phyloP scores from a whole-genome alignment of 352 stramenopile genomes.

The Globisporangium radiosum region DNA sequence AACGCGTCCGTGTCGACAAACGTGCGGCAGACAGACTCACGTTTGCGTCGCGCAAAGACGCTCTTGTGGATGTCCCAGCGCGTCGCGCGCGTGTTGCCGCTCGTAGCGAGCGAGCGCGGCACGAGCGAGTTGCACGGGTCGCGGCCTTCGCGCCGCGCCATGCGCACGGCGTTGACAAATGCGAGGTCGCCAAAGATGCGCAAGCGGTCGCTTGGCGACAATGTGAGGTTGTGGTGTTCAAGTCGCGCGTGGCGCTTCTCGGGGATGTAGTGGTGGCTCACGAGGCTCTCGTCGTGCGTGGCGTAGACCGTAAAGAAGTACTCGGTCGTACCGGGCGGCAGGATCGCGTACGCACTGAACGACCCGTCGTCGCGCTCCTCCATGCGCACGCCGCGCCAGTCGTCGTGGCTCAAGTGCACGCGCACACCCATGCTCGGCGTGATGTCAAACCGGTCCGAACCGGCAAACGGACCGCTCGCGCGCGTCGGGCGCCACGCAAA shows the following conservation, averaged over 20 bases:
- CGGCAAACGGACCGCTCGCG: slow-evolving; percentile 30
- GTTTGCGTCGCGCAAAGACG: slow-evolving; percentile 54
- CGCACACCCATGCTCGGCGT: slow-evolving; percentile 32
- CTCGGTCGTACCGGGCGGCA: slow-evolving; percentile 63
- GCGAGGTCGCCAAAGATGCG: slow-evolving; percentile 26
- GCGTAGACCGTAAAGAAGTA: slow-evolving; percentile 67
- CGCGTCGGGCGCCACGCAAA: slow-evolving; percentile 55
- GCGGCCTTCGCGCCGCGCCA: slow-evolving; percentile 38
- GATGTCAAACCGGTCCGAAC: slow-evolving; percentile 26
- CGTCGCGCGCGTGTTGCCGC: slow-evolving; percentile 24
- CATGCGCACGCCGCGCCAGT: slow-evolving; percentile 66
- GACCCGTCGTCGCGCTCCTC: slow-evolving; percentile 47
- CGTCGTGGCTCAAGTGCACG: slow-evolving; percentile 62
- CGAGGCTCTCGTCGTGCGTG: slow-evolving; percentile 12
- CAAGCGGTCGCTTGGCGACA: neutral
- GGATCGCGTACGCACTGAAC: slow-evolving; percentile 50
- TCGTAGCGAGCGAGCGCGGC: slow-evolving; percentile 42
- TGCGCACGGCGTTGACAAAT: slow-evolving; percentile 50
- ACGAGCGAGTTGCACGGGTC: slow-evolving; percentile 71
- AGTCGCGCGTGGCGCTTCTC: slow-evolving; percentile 33
- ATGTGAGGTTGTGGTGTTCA: slow-evolving; percentile 1
- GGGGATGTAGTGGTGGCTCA: slow-evolving; percentile 40
- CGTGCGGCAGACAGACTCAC: slow-evolving; percentile 50
- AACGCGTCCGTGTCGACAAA: slow-evolving; percentile 67
- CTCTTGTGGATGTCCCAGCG: slow-evolving; percentile 80